These are phyloP conservation scores for Oryza australiensis DNA, from an alignment of 176 grass and related monocot species.

Conservation along the genomic window DNA sequence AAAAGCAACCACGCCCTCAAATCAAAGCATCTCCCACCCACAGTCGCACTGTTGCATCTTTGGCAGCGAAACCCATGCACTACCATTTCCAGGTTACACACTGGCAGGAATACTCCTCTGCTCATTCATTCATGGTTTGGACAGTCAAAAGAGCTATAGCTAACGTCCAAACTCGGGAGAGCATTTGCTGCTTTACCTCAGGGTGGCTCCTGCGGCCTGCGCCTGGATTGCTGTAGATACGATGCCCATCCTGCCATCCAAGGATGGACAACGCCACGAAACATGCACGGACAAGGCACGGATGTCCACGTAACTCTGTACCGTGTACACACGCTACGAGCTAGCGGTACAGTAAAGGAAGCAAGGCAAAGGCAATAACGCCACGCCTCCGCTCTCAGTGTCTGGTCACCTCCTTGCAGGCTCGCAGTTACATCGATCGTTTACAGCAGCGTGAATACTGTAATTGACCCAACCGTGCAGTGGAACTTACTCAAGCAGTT, in stretches of 20 bases:
- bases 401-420: constrained; percentile 17
- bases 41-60: background rate
- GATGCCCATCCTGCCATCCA: constrained; percentile 26
- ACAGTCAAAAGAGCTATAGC: constrained; percentile 53
- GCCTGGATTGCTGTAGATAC: constrained; percentile 40
- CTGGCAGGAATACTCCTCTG: constrained; percentile 25
- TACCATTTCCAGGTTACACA: constrained; percentile 12
- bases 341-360: constrained; percentile 1
- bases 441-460: background rate
- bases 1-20: background rate
- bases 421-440: background rate
- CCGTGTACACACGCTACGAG: background rate
- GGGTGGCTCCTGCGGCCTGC: constrained; percentile 40
- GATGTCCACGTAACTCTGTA: constrained; percentile 19
- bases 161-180: background rate
- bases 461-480: background rate
- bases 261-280: constrained; percentile 28
- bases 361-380: background rate
- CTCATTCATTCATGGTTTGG: constrained; percentile 36
- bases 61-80: constrained; percentile 24
- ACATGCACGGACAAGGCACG: constrained; percentile 42
- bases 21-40: background rate
- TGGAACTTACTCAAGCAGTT: background rate
- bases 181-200: constrained; percentile 34
- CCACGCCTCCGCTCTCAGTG: background rate